Evolutionary conservation across 2,329 filamentous ascomycete genomes (phyloP), one percentile per base, ranked within the genome.

Genomic region (Eutypella sp.): DNA sequence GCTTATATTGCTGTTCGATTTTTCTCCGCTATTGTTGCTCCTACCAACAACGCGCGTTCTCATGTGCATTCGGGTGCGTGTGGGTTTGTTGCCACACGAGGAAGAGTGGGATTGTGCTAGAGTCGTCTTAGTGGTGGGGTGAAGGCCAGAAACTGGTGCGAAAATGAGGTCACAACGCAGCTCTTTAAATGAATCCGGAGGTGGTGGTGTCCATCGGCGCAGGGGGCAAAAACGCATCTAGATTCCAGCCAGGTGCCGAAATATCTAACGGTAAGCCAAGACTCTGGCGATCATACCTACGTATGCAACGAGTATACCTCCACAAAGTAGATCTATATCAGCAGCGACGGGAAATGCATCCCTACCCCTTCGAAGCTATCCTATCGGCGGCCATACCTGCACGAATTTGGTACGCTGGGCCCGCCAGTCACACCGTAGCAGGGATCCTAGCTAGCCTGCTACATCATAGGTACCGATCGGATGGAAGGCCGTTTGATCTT

Each of bases 121-220:
- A 19, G 36, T 39, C 5, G 36, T 20, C 23, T 22, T 39, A 20
- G 36, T 39, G 23, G 19, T 39, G 36, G 36, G 16, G 36, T 10
- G 19, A 8, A 13, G 20, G 13, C 10, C 3, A 15, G n/a, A 22
- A 5, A 39, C 36, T 16, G 23, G 16, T 29, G 48, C 38, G 47
- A 46, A 47, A 23, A 61, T 58, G 56, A 60, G 51, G 54, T 59
- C 55, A 61, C 55, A 49, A 27, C 40, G 41, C 51, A 48, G 46
- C 45, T 42, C 44, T 53, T 53, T 47, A 51, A 45, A 40, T 39
- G 36, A 39, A 39, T 3, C 15, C 19, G n/a, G 2, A 19, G 36
- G 36, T n/a, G 20, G 11, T 16, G 36, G 23, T 13, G n/a, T 22
- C 19, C 36, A 39, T n/a, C 10, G 15, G 19, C 4, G 36, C 5